Evolutionary conservation across 352 stramenopile genomes (phyloP).

Genomic region (Pythium insidiosum): DNA sequence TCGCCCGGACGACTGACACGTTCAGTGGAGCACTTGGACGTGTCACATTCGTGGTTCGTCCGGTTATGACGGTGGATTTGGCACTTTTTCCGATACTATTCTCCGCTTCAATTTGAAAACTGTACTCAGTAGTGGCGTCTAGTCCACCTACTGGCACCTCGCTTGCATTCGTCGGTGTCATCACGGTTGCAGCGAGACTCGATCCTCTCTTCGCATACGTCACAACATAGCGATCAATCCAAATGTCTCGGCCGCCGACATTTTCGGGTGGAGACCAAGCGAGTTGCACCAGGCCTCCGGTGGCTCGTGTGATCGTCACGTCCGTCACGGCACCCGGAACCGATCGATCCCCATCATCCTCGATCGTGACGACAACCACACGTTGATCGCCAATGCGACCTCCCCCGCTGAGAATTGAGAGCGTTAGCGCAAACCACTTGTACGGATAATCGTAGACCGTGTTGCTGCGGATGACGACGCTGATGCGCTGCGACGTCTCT

Average conservation of each 20-base stretch:
- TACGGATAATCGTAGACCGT: slow-evolving; percentile 35
- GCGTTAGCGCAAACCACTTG: slow-evolving; percentile 28
- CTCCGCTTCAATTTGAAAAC: slow-evolving; percentile 25
- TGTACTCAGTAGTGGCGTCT: slow-evolving; percentile 18
- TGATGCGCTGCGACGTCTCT: slow-evolving; percentile 10
- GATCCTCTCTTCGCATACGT: slow-evolving; percentile 12
- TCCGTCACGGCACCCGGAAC: slow-evolving; percentile 20
- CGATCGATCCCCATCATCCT: slow-evolving; percentile 44
- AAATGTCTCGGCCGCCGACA: slow-evolving; percentile 23
- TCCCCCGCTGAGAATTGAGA: slow-evolving; percentile 21
- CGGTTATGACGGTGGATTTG: slow-evolving; percentile 3
- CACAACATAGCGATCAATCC: slow-evolving; percentile 33
- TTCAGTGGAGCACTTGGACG: slow-evolving; percentile 16
- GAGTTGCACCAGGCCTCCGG: slow-evolving; percentile 36
- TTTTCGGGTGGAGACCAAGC: slow-evolving; percentile 37
- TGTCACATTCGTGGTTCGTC: slow-evolving; percentile 32
- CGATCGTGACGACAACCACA: slow-evolving; percentile 23
- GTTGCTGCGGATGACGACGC: slow-evolving; percentile 36
- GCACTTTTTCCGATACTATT: slow-evolving; percentile 27
- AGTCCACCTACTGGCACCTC: slow-evolving; percentile 20
- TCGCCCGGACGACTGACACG: slow-evolving; percentile 21
- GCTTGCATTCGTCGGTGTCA: slow-evolving; percentile 30
- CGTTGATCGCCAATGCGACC: slow-evolving; percentile 18
- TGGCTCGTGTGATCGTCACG: slow-evolving; percentile 15
- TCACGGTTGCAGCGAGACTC: slow-evolving; percentile 1